Percentiles rank a stretch among this genome's conserved stretches.
Evolutionary conservation across 2,329 filamentous ascomycete genomes (phyloP).

Genomic region (Trichoderma koningii): DNA sequence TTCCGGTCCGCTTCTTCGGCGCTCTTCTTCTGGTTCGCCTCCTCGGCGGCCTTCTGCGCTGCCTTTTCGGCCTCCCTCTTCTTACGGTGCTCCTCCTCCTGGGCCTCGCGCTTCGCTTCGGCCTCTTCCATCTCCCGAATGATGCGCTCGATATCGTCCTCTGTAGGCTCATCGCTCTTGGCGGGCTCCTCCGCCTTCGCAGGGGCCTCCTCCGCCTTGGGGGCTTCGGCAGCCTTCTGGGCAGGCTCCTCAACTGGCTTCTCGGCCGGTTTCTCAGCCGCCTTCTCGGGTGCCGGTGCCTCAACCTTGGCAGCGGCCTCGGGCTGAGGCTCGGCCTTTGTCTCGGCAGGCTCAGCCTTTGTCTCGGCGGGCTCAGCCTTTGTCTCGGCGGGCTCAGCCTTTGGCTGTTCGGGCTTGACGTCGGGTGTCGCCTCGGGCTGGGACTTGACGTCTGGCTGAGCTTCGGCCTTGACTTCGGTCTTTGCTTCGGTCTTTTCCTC

Average conservation of each 20-base stretch:
- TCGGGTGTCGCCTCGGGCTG: background rate
- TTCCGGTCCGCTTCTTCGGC: slow-evolving; percentile 63
- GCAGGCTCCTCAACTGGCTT: too few relatives aligned
- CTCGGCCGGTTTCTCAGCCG: too few relatives aligned
- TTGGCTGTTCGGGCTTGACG: slow-evolving; percentile 8
- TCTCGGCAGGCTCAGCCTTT: background rate
- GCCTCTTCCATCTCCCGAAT: slow-evolving; percentile 64
- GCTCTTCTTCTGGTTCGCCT: slow-evolving; percentile 46
- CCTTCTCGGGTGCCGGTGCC: background rate
- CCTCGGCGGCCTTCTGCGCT: slow-evolving; percentile 54
- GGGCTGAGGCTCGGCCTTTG: slow-evolving; percentile 17
- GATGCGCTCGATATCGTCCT: slow-evolving; percentile 61
- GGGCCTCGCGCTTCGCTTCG: slow-evolving; percentile 53
- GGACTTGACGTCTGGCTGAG: slow-evolving; percentile 2
- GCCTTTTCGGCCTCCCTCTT: slow-evolving; percentile 50
- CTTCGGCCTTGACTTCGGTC: slow-evolving; percentile 26
- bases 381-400: background rate
- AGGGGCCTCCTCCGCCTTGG: slow-evolving; percentile 33
- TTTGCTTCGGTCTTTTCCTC: slow-evolving; percentile 37
- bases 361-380: slow-evolving; percentile 13
- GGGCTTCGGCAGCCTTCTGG: slow-evolving; percentile 34
- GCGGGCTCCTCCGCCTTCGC: slow-evolving; percentile 36
- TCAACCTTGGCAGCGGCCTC: slow-evolving; percentile 15
- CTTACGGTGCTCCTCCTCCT: slow-evolving; percentile 51
- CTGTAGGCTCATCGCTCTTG: slow-evolving; percentile 42